Base-by-base conservation (phyloP, 2,329 filamentous ascomycete species). In the Botrytis hyacinthi region DNA sequence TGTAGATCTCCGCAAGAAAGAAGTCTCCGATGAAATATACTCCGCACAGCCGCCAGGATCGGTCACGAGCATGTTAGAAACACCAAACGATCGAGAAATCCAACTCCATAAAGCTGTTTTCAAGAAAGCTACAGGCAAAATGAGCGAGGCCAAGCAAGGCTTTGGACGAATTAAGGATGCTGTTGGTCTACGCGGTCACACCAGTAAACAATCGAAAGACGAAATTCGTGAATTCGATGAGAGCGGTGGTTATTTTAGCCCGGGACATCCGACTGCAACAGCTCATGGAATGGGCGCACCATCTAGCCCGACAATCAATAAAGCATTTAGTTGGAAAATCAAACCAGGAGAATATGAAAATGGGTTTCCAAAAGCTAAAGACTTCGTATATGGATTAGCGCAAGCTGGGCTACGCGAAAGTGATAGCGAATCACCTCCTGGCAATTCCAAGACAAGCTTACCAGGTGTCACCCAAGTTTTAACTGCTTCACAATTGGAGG, bases 91-190 rank as follows among this genome's bases (percentile, higher is more conserved):
- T 73, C 88, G 89, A 76, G 87, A 88, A 26, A 83, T 83, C 73
- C 82, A 86, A 35, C 81, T 89, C 37, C 88, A 90, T 44, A 90
- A 87, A 77, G 88, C 89, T 0, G 87, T 94, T 26, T 92, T 95
- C 81, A 96, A 93, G 81, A 92, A 91, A 74, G 93, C 96, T 26
- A 92, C 92, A 3, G 93, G 89, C 8, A 92, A 92, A 76, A 92
- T 93, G 80, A 92, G 88, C 75, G 94, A 97, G 82, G 93, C 94
- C 63, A 90, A 92, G 65, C 94, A 92, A 73, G 94, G 94, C 0
- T 87, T 97, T 73, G 93, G 92, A 2, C 90, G 93, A 51, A 94
- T 98, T 81, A 95, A 95, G 80, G 94, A 95, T 80, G 93, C 91
- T 4, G 92, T 97, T 51, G 93, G 93, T 1, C 74, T 79, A 54